A percentile compares a stretch with the other conserved stretches of the same genome.
Conservation (phyloP, 73 alveolate genomes). For the Symbiodinium pilosum region DNA sequence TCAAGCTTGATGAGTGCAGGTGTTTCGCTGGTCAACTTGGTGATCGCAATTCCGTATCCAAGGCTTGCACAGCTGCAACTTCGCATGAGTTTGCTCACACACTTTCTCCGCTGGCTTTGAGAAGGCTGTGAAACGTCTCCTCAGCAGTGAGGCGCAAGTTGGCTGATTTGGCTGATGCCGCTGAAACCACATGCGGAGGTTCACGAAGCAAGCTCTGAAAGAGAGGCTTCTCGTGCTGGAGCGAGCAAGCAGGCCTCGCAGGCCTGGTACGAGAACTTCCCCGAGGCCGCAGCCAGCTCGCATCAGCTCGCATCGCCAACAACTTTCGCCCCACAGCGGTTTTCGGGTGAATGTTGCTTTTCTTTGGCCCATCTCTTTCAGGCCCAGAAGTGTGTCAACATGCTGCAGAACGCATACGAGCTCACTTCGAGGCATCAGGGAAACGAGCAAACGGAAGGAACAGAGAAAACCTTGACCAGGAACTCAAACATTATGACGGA, state of each 20-base stretch:
- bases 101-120: no score
- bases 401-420: slow-evolving; percentile 72
- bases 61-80: no score
- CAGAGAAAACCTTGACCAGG: background rate
- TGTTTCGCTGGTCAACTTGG: no score
- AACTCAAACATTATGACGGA: slow-evolving; percentile 92
- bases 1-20: no score
- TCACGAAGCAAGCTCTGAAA: no score
- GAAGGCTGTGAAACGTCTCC: background rate
- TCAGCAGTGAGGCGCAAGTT: background rate
- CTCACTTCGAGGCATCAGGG: slow-evolving; percentile 35
- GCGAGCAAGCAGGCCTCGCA: background rate
- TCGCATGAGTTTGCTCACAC: no score
- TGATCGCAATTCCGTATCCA: no score
- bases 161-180: no score
- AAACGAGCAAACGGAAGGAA: background rate
- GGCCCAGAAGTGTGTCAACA: slow-evolving; percentile 70
- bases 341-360: background rate
- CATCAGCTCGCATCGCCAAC: background rate
- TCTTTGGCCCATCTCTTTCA: background rate
- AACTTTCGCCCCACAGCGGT: background rate
- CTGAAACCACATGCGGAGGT: no score
- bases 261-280: slow-evolving; percentile 70
- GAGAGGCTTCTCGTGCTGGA: background rate
- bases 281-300: slow-evolving; percentile 30